Evolutionary conservation across 164 flowering plant species (phyloP), one percentile per base, ranked within the genome.

Genomic region (Vitis cinerea): DNA sequence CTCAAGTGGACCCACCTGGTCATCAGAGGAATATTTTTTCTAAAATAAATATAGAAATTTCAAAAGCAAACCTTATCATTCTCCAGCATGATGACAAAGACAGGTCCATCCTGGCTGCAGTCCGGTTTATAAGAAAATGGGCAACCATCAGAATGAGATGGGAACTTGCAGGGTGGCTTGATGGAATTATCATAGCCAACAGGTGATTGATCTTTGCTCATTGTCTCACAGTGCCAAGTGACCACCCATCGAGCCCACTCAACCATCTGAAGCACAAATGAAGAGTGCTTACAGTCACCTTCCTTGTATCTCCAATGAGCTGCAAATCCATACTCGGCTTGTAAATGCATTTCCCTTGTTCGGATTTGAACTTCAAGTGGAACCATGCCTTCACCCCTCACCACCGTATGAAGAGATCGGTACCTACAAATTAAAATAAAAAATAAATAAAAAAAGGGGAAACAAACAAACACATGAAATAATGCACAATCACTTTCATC

Each of bases 271-370:
- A 93, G 89, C 76, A 91, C 93, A 77, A 78, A 95, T 1, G 90
- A 83, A 1, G 97, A 83, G 73, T 90, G 81, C 74, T 82, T 64
- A 65, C 89, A 77, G 62, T 87, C 98, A 61, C 92, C 90, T 76
- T 95, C 99, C 77, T 95, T 95, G 83, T 95, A 95, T 70, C 94
- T 90, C 99, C 99, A 95, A 66, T 95, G 99, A 63, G 99, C 96
- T 23, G 99, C 99, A 81, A 95, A 84, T 59, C 99, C 99, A 84
- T 80, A 88, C 78, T 95, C 99, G 8, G 99, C 98, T 63, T 93
- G 96, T 60, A 84, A 72, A 77, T 95, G 98, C 99, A 95, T 95
- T 69, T 91, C 93, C 73, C 79, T 85, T 27, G 98, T 91, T 57
- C 99, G 91, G 59, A 95, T 95, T 73, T 95, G 99, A 72, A 95